Evolutionary conservation across 768 basidiomycete genomes (phyloP), one percentile per base, ranked within the genome.

Genomic region (Strobilomyces confusus): DNA sequence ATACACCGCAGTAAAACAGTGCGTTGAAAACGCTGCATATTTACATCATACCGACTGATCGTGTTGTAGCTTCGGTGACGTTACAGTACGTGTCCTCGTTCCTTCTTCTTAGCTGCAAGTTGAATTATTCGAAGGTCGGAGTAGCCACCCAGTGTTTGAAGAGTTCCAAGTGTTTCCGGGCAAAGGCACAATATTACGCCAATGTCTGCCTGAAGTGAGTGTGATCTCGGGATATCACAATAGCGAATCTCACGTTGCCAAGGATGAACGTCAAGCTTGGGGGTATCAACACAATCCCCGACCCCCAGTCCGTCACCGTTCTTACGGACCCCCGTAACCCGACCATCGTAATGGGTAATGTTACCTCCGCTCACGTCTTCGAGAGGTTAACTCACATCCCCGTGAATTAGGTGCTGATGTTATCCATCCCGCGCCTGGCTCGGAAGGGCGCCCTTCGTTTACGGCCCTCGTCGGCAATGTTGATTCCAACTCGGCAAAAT

Each of bases 191-290:
- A 57, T 92, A 91, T 60, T 92, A 77, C 54, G 89, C 89, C 1
- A 92, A 92, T 55, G 85, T 91, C 7, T 83, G 80, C 58, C 67
- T 92, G 30, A 92, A 92, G 89, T 89, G 50, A 59, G 83, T 69
- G 9, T 26, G 23, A 33, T 22, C 26, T 25, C n/a, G 12, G n/a
- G n/a, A 30, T 50, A 8, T 5, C 26, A 14, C 20, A 15, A 23
- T 14, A 36, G 9, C 23, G 26, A 25, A 46, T 36, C 46, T 54
- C 53, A 51, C 48, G 34, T 17, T 4, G 23, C 22, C 20, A 55
- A 92, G 89, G 66, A 77, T 92, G 59, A 92, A 92, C 55, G 89
- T 89, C 19, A 92, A 92, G 66, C 75, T 92, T 0, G 90, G 89
- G 14, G 90, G 90, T 1, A 86, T 91, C 64, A 92, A 92, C 64